Percentiles rank a stretch among this genome's conserved stretches.
Conservation (phyloP, 768 basidiomycete genomes). For the Sistotremastrum suecicum region DNA sequence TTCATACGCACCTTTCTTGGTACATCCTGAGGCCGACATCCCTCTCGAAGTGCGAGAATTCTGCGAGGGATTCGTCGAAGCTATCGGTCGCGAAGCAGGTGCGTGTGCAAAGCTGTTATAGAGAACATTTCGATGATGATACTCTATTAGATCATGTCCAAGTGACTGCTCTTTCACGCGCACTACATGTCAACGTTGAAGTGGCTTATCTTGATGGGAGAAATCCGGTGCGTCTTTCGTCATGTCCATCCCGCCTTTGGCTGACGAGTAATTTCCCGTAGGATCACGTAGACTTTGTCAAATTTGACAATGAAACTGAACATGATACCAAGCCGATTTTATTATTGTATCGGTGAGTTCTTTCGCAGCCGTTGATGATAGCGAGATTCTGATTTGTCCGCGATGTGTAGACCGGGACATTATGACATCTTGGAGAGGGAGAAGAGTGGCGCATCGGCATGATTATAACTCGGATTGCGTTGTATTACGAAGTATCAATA, state of each 20-base stretch:
- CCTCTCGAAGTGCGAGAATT: slow-evolving; percentile 47
- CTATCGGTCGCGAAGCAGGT: slow-evolving; percentile 69
- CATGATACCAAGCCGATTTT: slow-evolving; percentile 37
- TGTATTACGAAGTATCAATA: too few species aligned
- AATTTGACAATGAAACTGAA: slow-evolving; percentile 39
- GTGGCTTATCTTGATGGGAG: slow-evolving; percentile 75
- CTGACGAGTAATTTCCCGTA: neutral
- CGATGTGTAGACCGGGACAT: slow-evolving; percentile 57
- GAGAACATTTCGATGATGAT: neutral
- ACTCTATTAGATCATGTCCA: slow-evolving; percentile 58
- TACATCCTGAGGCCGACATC: slow-evolving; percentile 56
- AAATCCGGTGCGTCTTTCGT: slow-evolving; percentile 5
- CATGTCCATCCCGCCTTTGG: slow-evolving; percentile 1
- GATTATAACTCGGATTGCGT: too few species aligned
- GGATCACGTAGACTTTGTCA: slow-evolving; percentile 50
- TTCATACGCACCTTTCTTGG: slow-evolving; percentile 56
- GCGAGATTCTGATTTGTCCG: neutral
- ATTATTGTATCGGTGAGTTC: slow-evolving; percentile 58
- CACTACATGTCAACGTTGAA: slow-evolving; percentile 49
- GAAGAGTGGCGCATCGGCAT: too few species aligned
- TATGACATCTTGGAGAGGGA: slow-evolving; percentile 53
- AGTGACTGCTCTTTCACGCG: slow-evolving; percentile 61
- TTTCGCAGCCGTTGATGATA: neutral
- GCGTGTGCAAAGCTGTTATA: neutral
- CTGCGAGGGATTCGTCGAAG: slow-evolving; percentile 67